Base-by-base conservation (phyloP, 2,329 filamentous ascomycete genomes). In the Pyrenophora teres region DNA sequence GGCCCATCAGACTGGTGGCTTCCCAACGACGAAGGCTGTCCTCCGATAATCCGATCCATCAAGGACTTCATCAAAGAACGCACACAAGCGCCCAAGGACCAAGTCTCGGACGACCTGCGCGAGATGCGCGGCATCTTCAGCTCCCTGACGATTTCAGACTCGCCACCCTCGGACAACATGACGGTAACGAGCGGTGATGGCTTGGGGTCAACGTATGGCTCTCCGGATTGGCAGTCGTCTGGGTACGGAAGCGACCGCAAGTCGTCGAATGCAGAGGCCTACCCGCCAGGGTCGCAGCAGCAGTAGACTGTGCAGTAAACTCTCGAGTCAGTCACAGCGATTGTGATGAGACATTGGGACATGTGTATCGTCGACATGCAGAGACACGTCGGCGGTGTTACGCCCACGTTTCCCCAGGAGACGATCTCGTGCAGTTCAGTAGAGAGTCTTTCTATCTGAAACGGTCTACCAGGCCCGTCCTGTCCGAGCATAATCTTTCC, bases 1-100 rank as follows among this genome's bases (percentile, higher is more conserved):
- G 85, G 87, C 16, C 85, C 92, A 46, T 83, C 84, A 38, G 81
- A 87, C 50, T 97, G 92, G 90, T 99, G 94, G 94, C 82, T 97
- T 2, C 90, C 92, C 2, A 83, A 94, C 70, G 84, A 90, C 56
- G 88, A 93, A 76, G 85, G 84, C 1, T 89, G 89, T 64, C 87
- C 84, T 9, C 83, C 84, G 0, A 83, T 95, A 36, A 80, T 97
- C 46, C 87, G 86, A 44, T 87, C 83, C 46, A 86, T 96, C 55
- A 87, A 92, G 16, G 83, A 85, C 36, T 92, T 96, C 74, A 90
- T 92, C 23, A 86, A 90, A 62, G 90, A 94, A 59, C 84, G 90
- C 40, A 89, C 82, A 6, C 83, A 60, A 13, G 57, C 75, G 33
- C 77, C 79, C 1, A 76, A 75, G 46, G 78, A 83, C 58, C 70